phyloP scores from a whole-genome alignment of 176 grass and related monocot genomes.

The Oryza brachyantha region DNA sequence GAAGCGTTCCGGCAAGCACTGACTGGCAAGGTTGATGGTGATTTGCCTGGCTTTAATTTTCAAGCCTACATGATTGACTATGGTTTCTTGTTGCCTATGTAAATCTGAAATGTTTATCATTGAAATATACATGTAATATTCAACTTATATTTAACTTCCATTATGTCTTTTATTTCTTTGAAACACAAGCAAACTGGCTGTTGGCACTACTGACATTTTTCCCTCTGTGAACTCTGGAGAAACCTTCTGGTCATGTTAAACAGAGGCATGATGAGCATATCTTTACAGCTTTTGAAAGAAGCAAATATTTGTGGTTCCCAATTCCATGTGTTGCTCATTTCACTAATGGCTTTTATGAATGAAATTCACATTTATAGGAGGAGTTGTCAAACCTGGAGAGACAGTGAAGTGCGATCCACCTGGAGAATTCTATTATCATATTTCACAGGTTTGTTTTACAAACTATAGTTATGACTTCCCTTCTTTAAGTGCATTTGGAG shows the following conservation, averaged over 20 bases:
- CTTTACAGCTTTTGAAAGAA: neutral
- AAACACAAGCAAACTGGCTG: neutral
- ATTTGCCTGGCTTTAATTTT: neutral
- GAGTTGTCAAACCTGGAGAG: constrained; percentile 25
- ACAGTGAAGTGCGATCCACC: constrained; percentile 39
- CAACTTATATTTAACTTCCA: neutral
- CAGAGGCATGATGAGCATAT: neutral
- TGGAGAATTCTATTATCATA: constrained; percentile 15
- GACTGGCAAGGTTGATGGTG: neutral
- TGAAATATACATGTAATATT: neutral
- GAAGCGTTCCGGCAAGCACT: neutral
- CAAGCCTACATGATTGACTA: neutral
- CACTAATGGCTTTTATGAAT: constrained; percentile 7
- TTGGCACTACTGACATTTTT: neutral
- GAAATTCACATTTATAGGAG: constrained; percentile 26
- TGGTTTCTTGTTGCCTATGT: neutral
- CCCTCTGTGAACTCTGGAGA: neutral
- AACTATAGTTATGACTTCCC: neutral
- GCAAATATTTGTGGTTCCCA: neutral
- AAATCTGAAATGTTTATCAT: neutral
- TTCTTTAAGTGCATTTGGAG: neutral
- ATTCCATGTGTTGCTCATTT: neutral
- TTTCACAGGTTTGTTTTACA: constrained; percentile 25
- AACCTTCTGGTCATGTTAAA: neutral
- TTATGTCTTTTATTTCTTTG: neutral